phyloP scores from a whole-genome alignment of 805 yeast genomes.

The Novakomyces olei region DNA sequence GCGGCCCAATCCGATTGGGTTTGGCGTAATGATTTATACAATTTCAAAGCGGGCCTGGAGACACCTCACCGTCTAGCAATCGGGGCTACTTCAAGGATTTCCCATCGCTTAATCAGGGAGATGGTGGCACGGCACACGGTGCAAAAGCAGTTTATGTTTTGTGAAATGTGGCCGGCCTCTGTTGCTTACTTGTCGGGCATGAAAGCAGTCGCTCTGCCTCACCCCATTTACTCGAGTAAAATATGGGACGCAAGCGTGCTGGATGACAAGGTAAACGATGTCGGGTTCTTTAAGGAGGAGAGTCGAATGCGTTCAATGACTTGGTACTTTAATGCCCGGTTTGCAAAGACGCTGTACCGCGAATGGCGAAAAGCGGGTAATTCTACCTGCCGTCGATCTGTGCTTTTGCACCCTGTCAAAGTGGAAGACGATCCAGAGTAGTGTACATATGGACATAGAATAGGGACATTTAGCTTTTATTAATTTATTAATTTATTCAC shows the following conservation, averaged over 20 bases:
- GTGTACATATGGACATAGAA: no score
- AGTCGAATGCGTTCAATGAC: background rate
- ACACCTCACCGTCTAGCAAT: background rate
- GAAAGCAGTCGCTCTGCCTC: background rate
- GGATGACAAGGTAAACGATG: background rate
- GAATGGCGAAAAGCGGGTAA: no score
- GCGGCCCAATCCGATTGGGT: background rate
- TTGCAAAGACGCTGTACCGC: background rate
- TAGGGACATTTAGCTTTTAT: no score
- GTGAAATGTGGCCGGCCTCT: background rate
- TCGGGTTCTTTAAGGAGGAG: background rate
- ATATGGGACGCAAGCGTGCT: background rate
- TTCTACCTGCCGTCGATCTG: no score
- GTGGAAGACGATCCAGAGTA: no score
- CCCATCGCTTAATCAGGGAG: background rate
- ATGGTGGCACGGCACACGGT: background rate
- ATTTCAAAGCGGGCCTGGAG: background rate
- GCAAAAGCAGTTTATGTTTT: background rate
- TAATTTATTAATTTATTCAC: no score
- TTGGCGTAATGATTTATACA: background rate
- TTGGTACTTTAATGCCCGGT: background rate
- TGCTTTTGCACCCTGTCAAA: no score
- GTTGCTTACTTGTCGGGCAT: background rate
- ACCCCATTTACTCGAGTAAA: background rate
- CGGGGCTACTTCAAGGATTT: background rate